phyloP scores from a whole-genome alignment of 192 early-diverging fungal species.

The Coemansia sp. region DNA sequence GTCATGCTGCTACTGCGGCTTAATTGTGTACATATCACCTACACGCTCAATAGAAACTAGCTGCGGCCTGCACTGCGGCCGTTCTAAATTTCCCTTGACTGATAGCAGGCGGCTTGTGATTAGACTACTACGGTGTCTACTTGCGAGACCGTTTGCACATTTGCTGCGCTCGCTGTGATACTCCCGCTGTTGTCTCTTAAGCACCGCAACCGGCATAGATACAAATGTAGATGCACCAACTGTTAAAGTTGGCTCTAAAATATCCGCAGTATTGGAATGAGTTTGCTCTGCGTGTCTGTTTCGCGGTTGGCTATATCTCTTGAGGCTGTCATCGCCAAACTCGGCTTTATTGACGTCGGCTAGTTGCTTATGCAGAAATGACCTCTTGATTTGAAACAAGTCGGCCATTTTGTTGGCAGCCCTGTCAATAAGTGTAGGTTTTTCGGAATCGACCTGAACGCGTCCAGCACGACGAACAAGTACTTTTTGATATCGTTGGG shows the following conservation, averaged over 20 bases:
- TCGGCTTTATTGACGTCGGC: background rate
- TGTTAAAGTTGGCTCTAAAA: too few species aligned
- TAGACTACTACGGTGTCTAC: slow-evolving; percentile 7
- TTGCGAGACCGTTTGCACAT: background rate
- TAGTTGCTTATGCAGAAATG: slow-evolving; percentile 8
- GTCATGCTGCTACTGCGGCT: slow-evolving; percentile 5
- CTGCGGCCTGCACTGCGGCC: slow-evolving; percentile 20
- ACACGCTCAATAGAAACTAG: slow-evolving; percentile 24
- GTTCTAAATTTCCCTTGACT: background rate
- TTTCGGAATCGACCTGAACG: slow-evolving; percentile 15
- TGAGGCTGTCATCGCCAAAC: slow-evolving; percentile 8
- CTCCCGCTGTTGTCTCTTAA: background rate
- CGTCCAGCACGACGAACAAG: slow-evolving; percentile 32
- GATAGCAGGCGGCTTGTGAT: slow-evolving; percentile 8
- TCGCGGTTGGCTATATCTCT: background rate
- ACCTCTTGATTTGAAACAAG: slow-evolving; percentile 12
- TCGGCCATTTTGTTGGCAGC: slow-evolving; percentile 21
- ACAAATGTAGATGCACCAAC: too few species aligned
- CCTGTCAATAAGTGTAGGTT: slow-evolving; percentile 14
- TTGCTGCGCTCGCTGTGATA: background rate
- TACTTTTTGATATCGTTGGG: slow-evolving; percentile 15
- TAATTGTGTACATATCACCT: slow-evolving; percentile 14
- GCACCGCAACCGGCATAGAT: too few species aligned
- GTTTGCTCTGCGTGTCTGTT: too few species aligned
- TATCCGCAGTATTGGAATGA: too few species aligned